A percentile compares a stretch with the other conserved stretches of the same genome.
Conservation (phyloP, 768 basidiomycete species). For the Trametes gibbosa region DNA sequence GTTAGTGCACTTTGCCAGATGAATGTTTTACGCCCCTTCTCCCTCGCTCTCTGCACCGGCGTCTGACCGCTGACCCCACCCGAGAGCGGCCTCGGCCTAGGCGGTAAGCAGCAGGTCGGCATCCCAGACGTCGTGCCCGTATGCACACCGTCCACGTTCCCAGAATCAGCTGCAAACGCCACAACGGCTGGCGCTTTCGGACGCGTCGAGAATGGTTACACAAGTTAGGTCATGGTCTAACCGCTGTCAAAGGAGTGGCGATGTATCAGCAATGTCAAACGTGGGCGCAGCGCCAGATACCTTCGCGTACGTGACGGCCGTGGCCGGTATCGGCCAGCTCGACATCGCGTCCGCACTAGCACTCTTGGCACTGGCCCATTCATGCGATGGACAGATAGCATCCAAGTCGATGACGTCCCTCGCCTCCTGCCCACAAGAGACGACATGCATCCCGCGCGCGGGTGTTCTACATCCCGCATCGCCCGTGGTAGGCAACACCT, state of each 20-base stretch:
- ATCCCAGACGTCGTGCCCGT: too few relatives aligned
- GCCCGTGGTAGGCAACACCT: neutral
- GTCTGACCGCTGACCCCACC: too few relatives aligned
- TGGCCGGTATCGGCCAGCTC: neutral
- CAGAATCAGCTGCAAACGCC: neutral
- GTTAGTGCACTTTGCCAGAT: neutral
- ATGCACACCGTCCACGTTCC: too few relatives aligned
- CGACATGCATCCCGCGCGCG: too few relatives aligned
- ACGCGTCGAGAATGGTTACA: neutral
- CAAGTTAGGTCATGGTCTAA: neutral
- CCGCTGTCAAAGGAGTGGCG: neutral
- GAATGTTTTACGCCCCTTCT: neutral
- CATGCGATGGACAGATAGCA: neutral
- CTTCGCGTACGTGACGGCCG: neutral
- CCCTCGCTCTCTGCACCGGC: too few relatives aligned
- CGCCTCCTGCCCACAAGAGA: too few relatives aligned
- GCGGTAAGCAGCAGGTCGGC: neutral
- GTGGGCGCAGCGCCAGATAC: neutral
- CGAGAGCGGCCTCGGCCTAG: too few relatives aligned
- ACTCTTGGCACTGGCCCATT: too few relatives aligned
- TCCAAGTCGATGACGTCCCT: too few relatives aligned
- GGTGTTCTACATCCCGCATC: conserved; percentile 8
- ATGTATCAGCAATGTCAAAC: conserved; percentile 1
- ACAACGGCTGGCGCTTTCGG: neutral
- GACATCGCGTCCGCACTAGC: neutral